phyloP scores from a whole-genome alignment of 2,329 filamentous ascomycete species.

The Apiospora sp. region DNA sequence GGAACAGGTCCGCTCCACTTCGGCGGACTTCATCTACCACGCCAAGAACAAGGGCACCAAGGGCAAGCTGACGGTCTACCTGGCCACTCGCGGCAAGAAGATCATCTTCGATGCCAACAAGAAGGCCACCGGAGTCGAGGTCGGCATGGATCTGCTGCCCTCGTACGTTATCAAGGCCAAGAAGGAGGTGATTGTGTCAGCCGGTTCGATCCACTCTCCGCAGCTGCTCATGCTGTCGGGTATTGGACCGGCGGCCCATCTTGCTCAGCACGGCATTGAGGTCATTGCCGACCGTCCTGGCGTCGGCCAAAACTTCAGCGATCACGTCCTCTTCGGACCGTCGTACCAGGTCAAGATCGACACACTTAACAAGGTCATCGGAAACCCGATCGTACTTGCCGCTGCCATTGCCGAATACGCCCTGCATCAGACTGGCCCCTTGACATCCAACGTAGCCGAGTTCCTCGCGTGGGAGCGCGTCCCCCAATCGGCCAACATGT shows the following conservation, averaged over 20 bases:
- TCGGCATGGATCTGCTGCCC: conserved; percentile 29
- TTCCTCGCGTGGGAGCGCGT: conserved; percentile 44
- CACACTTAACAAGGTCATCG: conserved; percentile 40
- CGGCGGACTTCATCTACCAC: conserved; percentile 18
- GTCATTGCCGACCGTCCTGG: conserved; percentile 63
- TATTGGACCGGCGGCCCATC: conserved; percentile 44
- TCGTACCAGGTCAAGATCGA: conserved; percentile 42
- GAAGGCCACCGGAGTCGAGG: conserved; percentile 41
- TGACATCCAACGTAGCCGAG: conserved; percentile 37
- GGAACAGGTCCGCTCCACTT: conserved; percentile 23
- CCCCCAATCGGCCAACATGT: conserved; percentile 35
- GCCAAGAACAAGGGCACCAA: conserved; percentile 34
- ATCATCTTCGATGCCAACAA: conserved; percentile 52
- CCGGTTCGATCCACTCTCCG: conserved; percentile 49
- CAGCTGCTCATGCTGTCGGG: conserved; percentile 51
- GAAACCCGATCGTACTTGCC: conserved; percentile 36
- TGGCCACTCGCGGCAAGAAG: conserved; percentile 50
- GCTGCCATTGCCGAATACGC: conserved; percentile 36
- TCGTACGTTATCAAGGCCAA: conserved; percentile 37
- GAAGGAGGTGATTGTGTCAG: conserved; percentile 50
- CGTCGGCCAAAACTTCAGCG: conserved; percentile 68
- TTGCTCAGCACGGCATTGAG: conserved; percentile 52
- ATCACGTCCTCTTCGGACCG: conserved; percentile 51
- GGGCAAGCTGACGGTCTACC: conserved; percentile 31
- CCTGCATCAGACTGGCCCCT: conserved; percentile 38